Evolutionary conservation across 2,329 filamentous ascomycete genomes (phyloP).

Genomic region (Apiospora malaysiana): DNA sequence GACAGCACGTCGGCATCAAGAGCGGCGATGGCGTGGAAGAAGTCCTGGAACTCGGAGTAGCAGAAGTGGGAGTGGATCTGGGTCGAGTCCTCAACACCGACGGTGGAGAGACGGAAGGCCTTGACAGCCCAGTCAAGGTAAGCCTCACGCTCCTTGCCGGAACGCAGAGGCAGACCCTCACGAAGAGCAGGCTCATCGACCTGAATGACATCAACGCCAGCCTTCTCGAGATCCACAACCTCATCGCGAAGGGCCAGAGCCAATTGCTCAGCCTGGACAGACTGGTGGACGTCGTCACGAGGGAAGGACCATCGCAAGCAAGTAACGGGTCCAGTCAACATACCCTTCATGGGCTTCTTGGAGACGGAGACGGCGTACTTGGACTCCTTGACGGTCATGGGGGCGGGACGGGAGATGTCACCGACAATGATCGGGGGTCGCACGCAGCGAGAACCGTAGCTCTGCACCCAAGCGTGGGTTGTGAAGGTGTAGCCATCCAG

Average conservation of each 20-base stretch:
- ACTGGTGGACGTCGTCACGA: slow-evolving; percentile 99
- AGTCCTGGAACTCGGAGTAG: slow-evolving; percentile 99
- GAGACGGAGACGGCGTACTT: slow-evolving; percentile 97
- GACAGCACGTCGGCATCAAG: slow-evolving; percentile 97
- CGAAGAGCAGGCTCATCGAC: slow-evolving; percentile 98
- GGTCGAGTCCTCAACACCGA: slow-evolving; percentile 91
- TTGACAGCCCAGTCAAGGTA: slow-evolving; percentile 98
- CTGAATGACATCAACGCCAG: slow-evolving; percentile 97
- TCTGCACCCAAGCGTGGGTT: slow-evolving; percentile 98
- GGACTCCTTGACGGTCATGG: slow-evolving; percentile 99
- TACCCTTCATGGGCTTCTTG: slow-evolving; percentile 99
- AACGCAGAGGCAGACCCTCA: slow-evolving; percentile 96
- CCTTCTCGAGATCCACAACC: slow-evolving; percentile 96
- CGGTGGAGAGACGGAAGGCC: slow-evolving; percentile 94
- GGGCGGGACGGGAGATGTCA: slow-evolving; percentile 93
- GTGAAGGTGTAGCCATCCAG: slow-evolving; percentile 98
- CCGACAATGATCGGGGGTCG: slow-evolving; percentile 98
- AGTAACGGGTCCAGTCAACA: slow-evolving; percentile 98
- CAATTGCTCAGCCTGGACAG: slow-evolving; percentile 97
- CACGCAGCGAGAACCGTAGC: slow-evolving; percentile 97
- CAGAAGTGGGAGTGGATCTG: slow-evolving; percentile 99
- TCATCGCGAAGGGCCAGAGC: slow-evolving; percentile 98
- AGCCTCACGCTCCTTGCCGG: slow-evolving; percentile 92
- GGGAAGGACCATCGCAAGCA: slow-evolving; percentile 99
- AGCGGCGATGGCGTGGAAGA: slow-evolving; percentile 99